These are phyloP conservation scores for Prototheca wickerhamii DNA, from an alignment of 163 green algal species.

Conservation along the genomic window DNA sequence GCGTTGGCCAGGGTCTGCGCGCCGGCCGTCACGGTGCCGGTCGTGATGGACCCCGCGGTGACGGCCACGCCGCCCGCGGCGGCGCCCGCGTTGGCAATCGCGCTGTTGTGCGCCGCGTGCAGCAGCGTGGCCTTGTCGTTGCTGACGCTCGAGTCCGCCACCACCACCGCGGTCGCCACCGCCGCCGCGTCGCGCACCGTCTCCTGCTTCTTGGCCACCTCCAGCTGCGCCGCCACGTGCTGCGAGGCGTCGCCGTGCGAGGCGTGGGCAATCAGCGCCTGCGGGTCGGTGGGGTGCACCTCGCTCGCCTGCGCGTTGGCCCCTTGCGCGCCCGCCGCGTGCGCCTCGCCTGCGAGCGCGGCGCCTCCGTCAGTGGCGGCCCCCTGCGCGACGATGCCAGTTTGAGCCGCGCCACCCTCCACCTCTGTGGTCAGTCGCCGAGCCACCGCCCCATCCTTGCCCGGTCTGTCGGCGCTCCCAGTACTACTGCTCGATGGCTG, in stretches of 20 bases:
- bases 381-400: no score
- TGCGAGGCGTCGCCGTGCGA: neutral
- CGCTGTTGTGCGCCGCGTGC: neutral
- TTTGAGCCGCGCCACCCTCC: no score
- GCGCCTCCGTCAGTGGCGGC: no score
- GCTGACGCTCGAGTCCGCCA: neutral
- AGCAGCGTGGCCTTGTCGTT: neutral
- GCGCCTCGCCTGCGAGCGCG: no score
- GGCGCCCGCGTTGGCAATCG: neutral
- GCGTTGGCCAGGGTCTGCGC: slow-evolving; percentile 1
- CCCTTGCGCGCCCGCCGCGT: no score
- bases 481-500: no score
- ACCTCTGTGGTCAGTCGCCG: no score
- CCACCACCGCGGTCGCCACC: neutral
- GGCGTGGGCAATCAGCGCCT: no score
- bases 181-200: neutral
- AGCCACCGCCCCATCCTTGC: no score
- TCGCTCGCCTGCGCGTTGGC: no score
- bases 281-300: no score
- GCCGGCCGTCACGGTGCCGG: neutral
- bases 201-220: slow-evolving; percentile 1
- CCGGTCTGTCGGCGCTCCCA: no score
- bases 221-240: neutral
- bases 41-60: neutral
- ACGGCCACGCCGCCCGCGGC: neutral